A percentile compares a stretch with the other conserved stretches of the same genome.
Evolutionary conservation across 2,329 filamentous ascomycete species (phyloP).

Genomic region (Ciborinia camelliae): DNA sequence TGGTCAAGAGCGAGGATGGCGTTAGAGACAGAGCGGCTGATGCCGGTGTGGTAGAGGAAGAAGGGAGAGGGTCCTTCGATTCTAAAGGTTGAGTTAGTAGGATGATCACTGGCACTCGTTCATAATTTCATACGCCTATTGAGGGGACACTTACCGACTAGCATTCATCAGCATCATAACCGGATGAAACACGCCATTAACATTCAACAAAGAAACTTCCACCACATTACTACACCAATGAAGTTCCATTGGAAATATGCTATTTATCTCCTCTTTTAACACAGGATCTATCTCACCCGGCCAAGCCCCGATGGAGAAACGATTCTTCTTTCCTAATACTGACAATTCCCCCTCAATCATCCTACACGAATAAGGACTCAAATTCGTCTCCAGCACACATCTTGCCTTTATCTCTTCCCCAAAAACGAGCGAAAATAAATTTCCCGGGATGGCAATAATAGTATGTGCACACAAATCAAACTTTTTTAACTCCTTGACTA

Average conservation of each 20-base stretch:
- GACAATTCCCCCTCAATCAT: neutral
- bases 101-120: too few relatives aligned
- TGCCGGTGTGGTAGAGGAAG: constrained; percentile 19
- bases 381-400: constrained; percentile 7
- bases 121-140: too few relatives aligned
- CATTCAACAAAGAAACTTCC: constrained; percentile 23
- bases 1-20: constrained; percentile 21
- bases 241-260: constrained; percentile 20
- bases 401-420: neutral
- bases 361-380: constrained; percentile 7
- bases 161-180: constrained; percentile 27
- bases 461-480: constrained; percentile 13
- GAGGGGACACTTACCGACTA: constrained; percentile 7
- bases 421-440: constrained; percentile 2
- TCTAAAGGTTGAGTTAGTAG: neutral
- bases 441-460: constrained; percentile 2
- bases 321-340: constrained; percentile 1
- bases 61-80: constrained; percentile 22
- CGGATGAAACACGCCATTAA: constrained; percentile 27
- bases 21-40: constrained; percentile 22
- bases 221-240: constrained; percentile 22
- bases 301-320: neutral
- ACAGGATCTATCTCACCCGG: neutral
- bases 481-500: constrained; percentile 12
- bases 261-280: neutral